phyloP scores from a whole-genome alignment of 768 basidiomycete species.

The Lenzites betulinus region DNA sequence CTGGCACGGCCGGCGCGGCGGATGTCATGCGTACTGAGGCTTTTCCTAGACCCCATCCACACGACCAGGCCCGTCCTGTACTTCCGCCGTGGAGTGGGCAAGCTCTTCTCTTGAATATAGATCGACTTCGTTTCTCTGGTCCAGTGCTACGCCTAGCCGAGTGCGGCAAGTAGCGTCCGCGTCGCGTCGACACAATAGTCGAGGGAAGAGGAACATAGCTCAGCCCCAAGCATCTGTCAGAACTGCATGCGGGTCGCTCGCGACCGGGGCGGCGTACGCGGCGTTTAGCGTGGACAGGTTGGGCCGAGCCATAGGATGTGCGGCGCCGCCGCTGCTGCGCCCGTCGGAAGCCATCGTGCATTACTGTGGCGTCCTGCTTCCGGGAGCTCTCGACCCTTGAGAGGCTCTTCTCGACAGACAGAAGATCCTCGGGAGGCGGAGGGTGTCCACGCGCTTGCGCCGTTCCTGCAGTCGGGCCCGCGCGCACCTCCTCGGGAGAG shows the following conservation, averaged over 20 bases:
- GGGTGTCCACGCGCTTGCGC: not conserved
- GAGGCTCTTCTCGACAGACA: not conserved
- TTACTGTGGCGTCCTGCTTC: conserved; percentile 12
- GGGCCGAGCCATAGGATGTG: not conserved
- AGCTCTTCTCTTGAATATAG: too few species aligned
- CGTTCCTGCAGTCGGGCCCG: not conserved
- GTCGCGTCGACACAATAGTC: not conserved
- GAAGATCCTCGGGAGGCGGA: not conserved
- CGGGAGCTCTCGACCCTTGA: not conserved
- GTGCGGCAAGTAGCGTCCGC: too few species aligned
- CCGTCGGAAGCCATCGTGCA: not conserved
- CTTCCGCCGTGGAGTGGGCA: not conserved
- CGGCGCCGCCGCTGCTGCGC: not conserved
- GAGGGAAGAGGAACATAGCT: conserved; percentile 1
- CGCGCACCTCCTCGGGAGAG: too few species aligned
- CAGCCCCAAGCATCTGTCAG: not conserved
- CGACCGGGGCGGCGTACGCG: too few species aligned
- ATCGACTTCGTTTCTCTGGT: too few species aligned
- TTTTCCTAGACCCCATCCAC: too few species aligned
- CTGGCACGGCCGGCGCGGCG: conserved; percentile 45
- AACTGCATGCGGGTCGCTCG: not conserved
- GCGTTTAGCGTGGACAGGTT: not conserved
- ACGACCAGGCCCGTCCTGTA: not conserved
- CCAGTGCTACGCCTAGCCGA: too few species aligned
- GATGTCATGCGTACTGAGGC: conserved; percentile 11